Conservation (phyloP, 2,329 filamentous ascomycete species). For the Pseudogymnoascus sp. region DNA sequence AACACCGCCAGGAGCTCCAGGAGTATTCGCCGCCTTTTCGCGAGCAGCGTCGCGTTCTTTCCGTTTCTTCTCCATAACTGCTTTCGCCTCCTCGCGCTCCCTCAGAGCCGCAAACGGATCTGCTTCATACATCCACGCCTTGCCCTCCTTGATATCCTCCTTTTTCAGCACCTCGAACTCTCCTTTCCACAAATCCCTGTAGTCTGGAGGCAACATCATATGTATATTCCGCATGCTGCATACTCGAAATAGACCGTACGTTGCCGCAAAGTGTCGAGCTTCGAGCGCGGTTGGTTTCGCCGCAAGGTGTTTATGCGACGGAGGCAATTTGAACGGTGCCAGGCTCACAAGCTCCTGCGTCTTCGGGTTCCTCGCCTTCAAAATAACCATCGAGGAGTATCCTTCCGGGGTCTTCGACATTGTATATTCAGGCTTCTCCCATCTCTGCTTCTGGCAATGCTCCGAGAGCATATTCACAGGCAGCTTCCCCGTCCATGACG, state of each 20-base stretch:
- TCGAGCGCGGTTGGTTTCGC: slow-evolving; percentile 75
- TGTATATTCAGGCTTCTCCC: slow-evolving; percentile 89
- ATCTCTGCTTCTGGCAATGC: slow-evolving; percentile 91
- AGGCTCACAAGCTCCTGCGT: slow-evolving; percentile 70
- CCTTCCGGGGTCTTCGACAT: slow-evolving; percentile 68
- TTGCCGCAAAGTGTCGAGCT: slow-evolving; percentile 86
- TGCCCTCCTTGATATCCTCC: slow-evolving; percentile 70
- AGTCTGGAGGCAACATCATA: slow-evolving; percentile 85
- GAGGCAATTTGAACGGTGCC: slow-evolving; percentile 75
- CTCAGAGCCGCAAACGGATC: slow-evolving; percentile 81
- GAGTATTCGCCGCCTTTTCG: slow-evolving; percentile 60
- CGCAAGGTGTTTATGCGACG: slow-evolving; percentile 67
- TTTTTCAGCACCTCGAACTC: slow-evolving; percentile 78
- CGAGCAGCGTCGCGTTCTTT: slow-evolving; percentile 61
- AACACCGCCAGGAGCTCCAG: slow-evolving; percentile 44
- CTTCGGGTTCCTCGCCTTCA: slow-evolving; percentile 70
- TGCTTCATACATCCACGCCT: slow-evolving; percentile 86
- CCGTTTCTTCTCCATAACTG: slow-evolving; percentile 69
- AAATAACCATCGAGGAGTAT: slow-evolving; percentile 72
- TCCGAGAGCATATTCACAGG: slow-evolving; percentile 90
- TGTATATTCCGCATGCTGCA: slow-evolving; percentile 95
- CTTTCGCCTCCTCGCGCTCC: slow-evolving; percentile 72
- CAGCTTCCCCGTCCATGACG: slow-evolving; percentile 95
- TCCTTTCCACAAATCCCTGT: slow-evolving; percentile 82
- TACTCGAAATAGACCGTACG: slow-evolving; percentile 83